A percentile compares a stretch with the other conserved stretches of the same genome.
These are phyloP conservation scores for Aspergillus diversus DNA, from an alignment of 495 filamentous ascomycete genomes.

Conservation along the genomic window DNA sequence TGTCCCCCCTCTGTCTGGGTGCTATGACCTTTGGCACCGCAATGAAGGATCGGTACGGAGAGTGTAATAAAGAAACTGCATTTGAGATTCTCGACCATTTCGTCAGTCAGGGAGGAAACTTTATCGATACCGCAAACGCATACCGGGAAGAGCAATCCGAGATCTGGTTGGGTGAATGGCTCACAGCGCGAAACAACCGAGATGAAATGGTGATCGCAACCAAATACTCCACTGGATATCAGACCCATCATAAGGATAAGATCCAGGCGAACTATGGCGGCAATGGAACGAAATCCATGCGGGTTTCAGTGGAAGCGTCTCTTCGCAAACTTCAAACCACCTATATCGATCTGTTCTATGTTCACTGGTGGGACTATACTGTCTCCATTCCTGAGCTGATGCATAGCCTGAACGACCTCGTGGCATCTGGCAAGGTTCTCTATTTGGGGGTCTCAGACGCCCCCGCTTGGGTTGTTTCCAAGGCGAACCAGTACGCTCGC, in stretches of 20 bases:
- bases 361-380: conserved; percentile 71
- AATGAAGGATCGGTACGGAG: conserved; percentile 53
- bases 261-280: conserved; percentile 57
- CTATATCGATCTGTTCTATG: conserved; percentile 65
- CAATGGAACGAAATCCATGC: conserved; percentile 62
- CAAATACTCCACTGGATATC: conserved; percentile 62
- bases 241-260: conserved; percentile 32
- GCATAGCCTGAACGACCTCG: conserved; percentile 65
- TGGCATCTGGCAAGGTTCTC: conserved; percentile 64
- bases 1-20: conserved; percentile 63
- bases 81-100: conserved; percentile 70
- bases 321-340: conserved; percentile 64
- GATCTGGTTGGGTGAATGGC: conserved; percentile 80
- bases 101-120: conserved; percentile 71
- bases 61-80: conserved; percentile 59
- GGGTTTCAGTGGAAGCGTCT: conserved; percentile 53
- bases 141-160: conserved; percentile 66
- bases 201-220: conserved; percentile 78
- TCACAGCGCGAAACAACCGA: conserved; percentile 58
- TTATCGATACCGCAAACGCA: conserved; percentile 74
- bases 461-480: conserved; percentile 70
- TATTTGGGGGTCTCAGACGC: conserved; percentile 73
- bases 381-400: conserved; percentile 70
- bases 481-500: conserved; percentile 68
- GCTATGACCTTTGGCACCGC: conserved; percentile 63